Evolutionary conservation across 306 rosid genomes (phyloP).

Genomic region (Castanopsis chinensis): DNA sequence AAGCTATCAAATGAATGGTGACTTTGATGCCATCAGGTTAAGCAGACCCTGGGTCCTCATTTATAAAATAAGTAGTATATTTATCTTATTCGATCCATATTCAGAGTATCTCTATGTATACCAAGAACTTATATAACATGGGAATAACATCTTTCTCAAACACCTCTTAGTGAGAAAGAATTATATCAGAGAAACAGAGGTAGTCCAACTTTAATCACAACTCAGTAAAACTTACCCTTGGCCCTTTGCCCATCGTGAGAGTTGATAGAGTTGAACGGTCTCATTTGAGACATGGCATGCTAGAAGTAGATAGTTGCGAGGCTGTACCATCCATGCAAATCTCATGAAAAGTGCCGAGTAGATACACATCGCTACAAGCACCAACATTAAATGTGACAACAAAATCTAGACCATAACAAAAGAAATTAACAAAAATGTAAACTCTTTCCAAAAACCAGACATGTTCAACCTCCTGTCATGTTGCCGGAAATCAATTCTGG

Average conservation of each 20-base stretch:
- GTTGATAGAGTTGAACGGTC: conserved; percentile 60
- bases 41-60: neutral
- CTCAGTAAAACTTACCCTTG: conserved; percentile 33
- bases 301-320: conserved; percentile 65
- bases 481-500: conserved; percentile 95
- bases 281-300: conserved; percentile 73
- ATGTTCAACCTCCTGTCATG: conserved; percentile 80
- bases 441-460: neutral
- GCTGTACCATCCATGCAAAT: conserved; percentile 78
- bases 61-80: neutral
- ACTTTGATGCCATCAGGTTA: neutral
- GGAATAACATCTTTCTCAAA: neutral
- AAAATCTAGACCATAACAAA: conserved; percentile 1
- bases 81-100: neutral
- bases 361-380: conserved; percentile 62
- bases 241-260: conserved; percentile 72
- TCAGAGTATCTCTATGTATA: neutral
- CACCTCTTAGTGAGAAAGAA: neutral
- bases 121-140: neutral
- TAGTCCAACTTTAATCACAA: neutral
- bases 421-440: neutral
- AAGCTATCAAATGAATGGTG: neutral
- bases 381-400: conserved; percentile 1
- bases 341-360: conserved; percentile 66
- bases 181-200: neutral